Percentiles rank a stretch among this genome's conserved stretches.
Evolutionary conservation across 352 stramenopile species (phyloP).

Genomic region (Globisporangium cystogenes): DNA sequence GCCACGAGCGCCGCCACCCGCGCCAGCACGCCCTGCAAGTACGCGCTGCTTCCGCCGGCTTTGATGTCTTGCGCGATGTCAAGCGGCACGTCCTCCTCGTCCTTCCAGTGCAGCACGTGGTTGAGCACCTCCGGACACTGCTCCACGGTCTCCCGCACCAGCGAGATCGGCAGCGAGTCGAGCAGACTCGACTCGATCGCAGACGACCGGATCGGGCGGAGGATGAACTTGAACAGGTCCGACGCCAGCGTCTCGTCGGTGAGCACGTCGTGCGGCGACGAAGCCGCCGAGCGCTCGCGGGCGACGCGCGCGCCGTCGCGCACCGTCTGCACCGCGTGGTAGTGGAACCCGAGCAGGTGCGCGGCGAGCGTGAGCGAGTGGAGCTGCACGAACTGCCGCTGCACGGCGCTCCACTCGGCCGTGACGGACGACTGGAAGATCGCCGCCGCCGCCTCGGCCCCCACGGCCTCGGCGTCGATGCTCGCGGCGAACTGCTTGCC

Average conservation of each 20-base stretch:
- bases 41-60: conserved; percentile 20
- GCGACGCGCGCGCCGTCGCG: too few relatives aligned
- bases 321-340: conserved; percentile 24
- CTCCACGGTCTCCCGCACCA: conserved; percentile 71
- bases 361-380: conserved; percentile 53
- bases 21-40: conserved; percentile 21
- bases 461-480: neutral
- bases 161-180: conserved; percentile 64
- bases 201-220: conserved; percentile 70
- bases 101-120: conserved; percentile 73
- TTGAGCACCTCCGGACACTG: conserved; percentile 76
- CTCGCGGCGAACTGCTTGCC: conserved; percentile 24
- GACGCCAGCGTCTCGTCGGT: conserved; percentile 36
- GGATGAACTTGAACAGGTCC: conserved; percentile 76
- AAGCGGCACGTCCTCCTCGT: conserved; percentile 48
- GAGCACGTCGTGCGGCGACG: conserved; percentile 25
- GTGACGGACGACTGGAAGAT: conserved; percentile 42
- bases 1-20: conserved; percentile 20
- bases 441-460: neutral
- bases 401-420: conserved; percentile 46
- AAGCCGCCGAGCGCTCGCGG: neutral
- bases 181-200: conserved; percentile 76
- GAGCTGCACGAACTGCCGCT: conserved; percentile 40
- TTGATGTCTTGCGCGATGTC: conserved; percentile 32
- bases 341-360: conserved; percentile 58